Conservation (phyloP, 225 moss, liverwort and hornwort genomes). For the Anthoceros angustus region DNA sequence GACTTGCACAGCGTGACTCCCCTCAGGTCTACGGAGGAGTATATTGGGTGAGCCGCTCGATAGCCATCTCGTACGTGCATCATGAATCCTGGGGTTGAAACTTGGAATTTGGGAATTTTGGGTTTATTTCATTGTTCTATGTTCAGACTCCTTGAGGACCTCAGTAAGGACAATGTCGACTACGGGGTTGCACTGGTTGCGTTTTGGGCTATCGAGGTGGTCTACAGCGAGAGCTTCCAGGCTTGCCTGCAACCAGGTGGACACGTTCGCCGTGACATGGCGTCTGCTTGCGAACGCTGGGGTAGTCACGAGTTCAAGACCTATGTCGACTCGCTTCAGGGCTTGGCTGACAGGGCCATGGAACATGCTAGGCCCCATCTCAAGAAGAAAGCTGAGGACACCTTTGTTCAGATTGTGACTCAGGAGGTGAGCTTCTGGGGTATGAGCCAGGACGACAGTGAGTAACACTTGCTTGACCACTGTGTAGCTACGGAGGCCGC, state of each 20-base stretch:
- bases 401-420: neutral
- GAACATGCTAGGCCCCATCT: constrained; percentile 13
- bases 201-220: constrained; percentile 69
- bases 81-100: neutral
- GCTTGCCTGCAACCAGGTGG: constrained; percentile 52
- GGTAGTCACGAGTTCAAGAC: constrained; percentile 46
- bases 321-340: constrained; percentile 36
- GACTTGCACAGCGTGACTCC: constrained; percentile 7
- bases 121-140: neutral
- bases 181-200: constrained; percentile 38
- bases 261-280: constrained; percentile 41
- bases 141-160: constrained; percentile 38
- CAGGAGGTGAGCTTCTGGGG: constrained; percentile 1
- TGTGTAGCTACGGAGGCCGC: neutral
- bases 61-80: too few species aligned
- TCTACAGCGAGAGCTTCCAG: constrained; percentile 69
- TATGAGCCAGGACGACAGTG: neutral
- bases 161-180: constrained; percentile 30
- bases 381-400: neutral
- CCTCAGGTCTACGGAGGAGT: constrained; percentile 15
- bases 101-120: neutral
- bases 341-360: constrained; percentile 48
- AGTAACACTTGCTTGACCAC: neutral
- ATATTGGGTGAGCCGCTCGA: constrained; percentile 18
- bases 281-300: constrained; percentile 62